Base-by-base conservation (phyloP, 2,329 filamentous ascomycete genomes). In the Metarhizium humberi region DNA sequence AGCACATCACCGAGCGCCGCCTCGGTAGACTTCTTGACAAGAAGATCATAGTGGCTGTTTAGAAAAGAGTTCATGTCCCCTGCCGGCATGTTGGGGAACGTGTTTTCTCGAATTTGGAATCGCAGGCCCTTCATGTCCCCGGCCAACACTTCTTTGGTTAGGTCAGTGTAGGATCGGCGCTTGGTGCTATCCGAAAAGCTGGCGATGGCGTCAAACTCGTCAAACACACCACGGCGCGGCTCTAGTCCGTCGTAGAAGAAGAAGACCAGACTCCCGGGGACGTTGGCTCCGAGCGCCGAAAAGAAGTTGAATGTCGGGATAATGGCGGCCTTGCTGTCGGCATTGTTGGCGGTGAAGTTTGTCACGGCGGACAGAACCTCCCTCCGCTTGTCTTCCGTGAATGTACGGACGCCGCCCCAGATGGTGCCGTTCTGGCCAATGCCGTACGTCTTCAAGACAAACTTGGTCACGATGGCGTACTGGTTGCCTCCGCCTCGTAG, bases 201-300 rank as follows among this genome's bases (percentile, higher is more conserved):
- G 1, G 67, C 62, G 50, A 80, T 71, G 43, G 70, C 70, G 2
- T 76, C 75, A 65, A 86, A 86, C 55, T 77, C 76, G 55, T 76
- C 72, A 56, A 87, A 86, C 2, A 79, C 73, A 4, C 71, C 76
- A 1, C 69, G 62, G 0, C 82, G 81, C 0, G 76, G 76, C 52
- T 68, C 66, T 0, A 75, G 73, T 1, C 79, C 83, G 64, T 86
- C 79, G 64, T 85, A 86, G 69, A 83, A 85, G 40, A 82, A 64
- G 66, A 85, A 85, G 57, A 86, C 66, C 56, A 82, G 84, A 20
- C 78, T 56, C 57, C 83, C 73, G 2, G 72, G 63, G 3, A 69
- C 59, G 0, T 73, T 73, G 16, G 76, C 0, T 6, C 48, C 50
- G 1, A 43, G 5, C 5, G 14, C 49, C 10, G 34, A 50, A 6